Evolutionary conservation across 2,329 filamentous ascomycete genomes (phyloP), one percentile per base, ranked within the genome.

Genomic region (Aspergillus sp.): DNA sequence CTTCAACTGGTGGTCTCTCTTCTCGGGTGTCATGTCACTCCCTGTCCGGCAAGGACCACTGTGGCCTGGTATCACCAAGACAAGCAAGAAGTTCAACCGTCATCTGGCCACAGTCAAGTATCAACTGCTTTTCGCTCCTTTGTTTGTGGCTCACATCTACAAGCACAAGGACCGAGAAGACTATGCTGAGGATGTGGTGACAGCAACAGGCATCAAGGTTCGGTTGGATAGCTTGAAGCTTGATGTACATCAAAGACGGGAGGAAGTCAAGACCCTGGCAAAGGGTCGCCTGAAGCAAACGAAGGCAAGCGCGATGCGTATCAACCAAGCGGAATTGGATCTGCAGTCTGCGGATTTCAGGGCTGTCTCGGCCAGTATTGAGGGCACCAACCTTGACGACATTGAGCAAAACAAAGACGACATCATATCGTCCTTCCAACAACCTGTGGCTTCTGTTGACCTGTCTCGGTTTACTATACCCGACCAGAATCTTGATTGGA

Each of bases 51-150:
- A 99, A 79, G 95, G 95, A 15, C 84, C 86, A 50, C 83, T 99
- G 3, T 99, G 93, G 88, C 94, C 93, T 5, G 92, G 92, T 0
- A 85, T 92, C 23, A 95, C 97, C 68, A 97, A 96, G 81, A 95
- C 92, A 49, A 97, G 92, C 82, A 99, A 99, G 80, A 99, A 99
- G 74, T 99, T 99, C 74, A 94, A 94, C 13, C 87, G 95, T 53
- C 96, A 99, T 77, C 81, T 99, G 63, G 94, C 92, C n/a, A 99
- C 96, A 8, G 93, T 99, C 81, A 99, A 99, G 81, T 98, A 98
- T 79, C 97, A 94, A 64, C 80, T 99, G 21, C 83, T 98, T 3
- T 82, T 99, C 15, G 96, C 95, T 2, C 95, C 95, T 0, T 80
- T 99, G 2, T 99, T 96, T 75, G 86, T 99, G 64, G 96, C 93